Base-by-base conservation (phyloP, 139 green algal genomes). In the Picochlorum sp. region DNA sequence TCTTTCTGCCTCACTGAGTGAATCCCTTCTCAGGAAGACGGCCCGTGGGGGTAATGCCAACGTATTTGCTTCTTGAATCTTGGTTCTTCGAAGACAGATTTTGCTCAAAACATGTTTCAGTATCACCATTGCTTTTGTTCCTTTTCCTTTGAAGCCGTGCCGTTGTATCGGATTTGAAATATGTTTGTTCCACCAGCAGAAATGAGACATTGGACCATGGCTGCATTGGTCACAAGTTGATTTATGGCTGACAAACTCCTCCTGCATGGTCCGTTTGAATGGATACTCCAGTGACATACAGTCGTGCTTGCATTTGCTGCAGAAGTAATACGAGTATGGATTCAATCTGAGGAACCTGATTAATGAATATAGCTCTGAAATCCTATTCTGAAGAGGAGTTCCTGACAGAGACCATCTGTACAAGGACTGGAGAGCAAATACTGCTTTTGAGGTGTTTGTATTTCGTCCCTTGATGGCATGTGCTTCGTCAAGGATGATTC, bases 301-400 rank as follows among this genome's bases (percentile, higher is more conserved):
- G 37, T 54, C 58, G 10, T 23, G 26, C 4, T 31, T 6, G 13
- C 20, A n/a, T 26, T 76, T 70, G 31, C 65, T 87, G 81, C 91
- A 97, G 67, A 96, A 96, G 77, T 96, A 96, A 78, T 89, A 94
- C 7, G 87, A 74, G 68, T 91, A 96, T 9, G 92, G 92, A 70
- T 88, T 81, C 28, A 93, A 79, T 52, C 86, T 66, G 54, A 96
- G 74, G 77, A 96, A 96, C 55, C 88, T 76, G 45, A 96, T 79
- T 56, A 95, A 80, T 51, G 74, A 88, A 81, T 96, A 98, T 23
- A 97, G 83, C 87, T 97, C 91, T 13, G 77, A 77, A 54, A 93
- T 88, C 9, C 86, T 73, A 81, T 96, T 95, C 74, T 95, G 86
- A 52, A 95, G 77, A 4, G 89, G 89, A 24, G 87, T 96, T 31